Percentiles rank a stretch among this genome's conserved stretches.
Evolutionary conservation across 2,329 filamentous ascomycete genomes (phyloP).

Genomic region (Pezicula neosporulosa): DNA sequence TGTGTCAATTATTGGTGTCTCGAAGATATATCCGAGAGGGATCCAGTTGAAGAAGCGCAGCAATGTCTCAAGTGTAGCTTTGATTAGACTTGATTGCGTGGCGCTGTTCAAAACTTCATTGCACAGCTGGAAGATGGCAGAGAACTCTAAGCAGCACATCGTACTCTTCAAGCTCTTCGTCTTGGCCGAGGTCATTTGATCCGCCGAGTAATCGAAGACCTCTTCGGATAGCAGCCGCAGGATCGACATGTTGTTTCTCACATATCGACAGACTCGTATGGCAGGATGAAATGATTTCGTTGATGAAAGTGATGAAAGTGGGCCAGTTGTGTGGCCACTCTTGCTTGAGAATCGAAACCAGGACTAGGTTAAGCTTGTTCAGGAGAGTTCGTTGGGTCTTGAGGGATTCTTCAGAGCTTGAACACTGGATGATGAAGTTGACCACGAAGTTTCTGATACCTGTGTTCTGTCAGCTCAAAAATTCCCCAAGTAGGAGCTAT

Average conservation of each 20-base stretch:
- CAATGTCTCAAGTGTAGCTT: slow-evolving; percentile 93
- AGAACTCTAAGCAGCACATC: slow-evolving; percentile 98
- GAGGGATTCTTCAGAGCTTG: slow-evolving; percentile 83
- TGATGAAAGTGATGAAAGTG: slow-evolving; percentile 99
- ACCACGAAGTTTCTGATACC: slow-evolving; percentile 99
- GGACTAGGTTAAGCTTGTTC: slow-evolving; percentile 97
- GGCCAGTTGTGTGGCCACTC: slow-evolving; percentile 99
- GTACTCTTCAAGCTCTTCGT: slow-evolving; percentile 95
- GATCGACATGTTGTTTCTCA: slow-evolving; percentile 99
- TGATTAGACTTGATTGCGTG: slow-evolving; percentile 83
- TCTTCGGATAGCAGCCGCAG: slow-evolving; percentile 93
- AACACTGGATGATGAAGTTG: slow-evolving; percentile 95
- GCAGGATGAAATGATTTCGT: slow-evolving; percentile 96
- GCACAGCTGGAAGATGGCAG: slow-evolving; percentile 96
- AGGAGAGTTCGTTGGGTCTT: slow-evolving; percentile 82
- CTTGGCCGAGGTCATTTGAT: slow-evolving; percentile 99
- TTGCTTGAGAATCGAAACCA: slow-evolving; percentile 97
- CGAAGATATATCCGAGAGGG: slow-evolving; percentile 96
- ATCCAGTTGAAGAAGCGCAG: slow-evolving; percentile 99
- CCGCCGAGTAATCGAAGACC: slow-evolving; percentile 97
- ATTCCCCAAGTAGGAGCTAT: not conserved
- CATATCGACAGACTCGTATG: slow-evolving; percentile 95
- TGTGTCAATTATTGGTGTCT: slow-evolving; percentile 94
- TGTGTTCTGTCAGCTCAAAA: slow-evolving; percentile 34
- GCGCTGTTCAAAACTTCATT: slow-evolving; percentile 91